Evolutionary conservation across 129 eudicot genomes (phyloP).

Genomic region (Artemisia annua): DNA sequence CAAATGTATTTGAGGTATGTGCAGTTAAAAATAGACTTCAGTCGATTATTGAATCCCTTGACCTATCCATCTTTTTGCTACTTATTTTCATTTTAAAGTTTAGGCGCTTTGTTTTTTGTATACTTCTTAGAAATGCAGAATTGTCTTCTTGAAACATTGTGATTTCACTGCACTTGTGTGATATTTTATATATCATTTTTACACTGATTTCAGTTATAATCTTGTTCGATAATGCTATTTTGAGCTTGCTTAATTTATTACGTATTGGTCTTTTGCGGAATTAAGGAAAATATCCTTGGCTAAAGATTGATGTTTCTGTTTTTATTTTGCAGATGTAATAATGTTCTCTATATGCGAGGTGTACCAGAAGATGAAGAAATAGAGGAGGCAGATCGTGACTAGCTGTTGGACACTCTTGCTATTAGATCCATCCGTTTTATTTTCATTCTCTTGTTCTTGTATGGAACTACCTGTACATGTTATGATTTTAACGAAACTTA

Average conservation of each 20-base stretch:
- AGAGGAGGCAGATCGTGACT: conserved; percentile 76
- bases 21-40: too few species aligned
- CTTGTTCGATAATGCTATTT: too few species aligned
- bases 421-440: conserved; percentile 15
- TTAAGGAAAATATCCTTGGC: conserved; percentile 12
- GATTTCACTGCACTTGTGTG: neutral
- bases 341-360: conserved; percentile 87
- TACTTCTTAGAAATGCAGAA: conserved; percentile 6
- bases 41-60: too few species aligned
- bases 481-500: conserved; percentile 2
- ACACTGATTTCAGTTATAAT: neutral
- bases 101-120: neutral
- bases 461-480: conserved; percentile 34
- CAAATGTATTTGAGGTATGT: too few species aligned
- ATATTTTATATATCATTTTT: neutral
- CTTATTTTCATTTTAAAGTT: neutral
- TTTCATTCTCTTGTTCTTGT: conserved; percentile 19
- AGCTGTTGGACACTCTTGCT: too few species aligned
- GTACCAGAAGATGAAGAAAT: conserved; percentile 97
- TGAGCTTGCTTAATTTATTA: neutral
- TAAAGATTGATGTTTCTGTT: neutral
- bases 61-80: too few species aligned
- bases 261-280: neutral
- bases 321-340: conserved; percentile 66
- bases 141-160: neutral